These are phyloP conservation scores for Fusarium tjaetaba DNA, from an alignment of 2,329 filamentous ascomycete species.

Conservation along the genomic window DNA sequence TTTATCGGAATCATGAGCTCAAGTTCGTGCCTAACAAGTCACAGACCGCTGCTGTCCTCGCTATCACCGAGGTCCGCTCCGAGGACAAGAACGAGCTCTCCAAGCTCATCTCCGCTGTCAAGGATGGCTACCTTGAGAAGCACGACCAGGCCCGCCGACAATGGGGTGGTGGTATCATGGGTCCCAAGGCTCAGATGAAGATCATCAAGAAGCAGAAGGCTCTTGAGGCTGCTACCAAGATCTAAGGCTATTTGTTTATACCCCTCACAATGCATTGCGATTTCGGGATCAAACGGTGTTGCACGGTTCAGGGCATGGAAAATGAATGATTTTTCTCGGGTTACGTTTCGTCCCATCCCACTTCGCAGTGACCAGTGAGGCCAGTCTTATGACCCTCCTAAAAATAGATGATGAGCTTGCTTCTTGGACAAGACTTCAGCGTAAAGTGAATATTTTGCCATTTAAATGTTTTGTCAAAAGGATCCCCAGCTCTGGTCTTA, in stretches of 20 bases:
- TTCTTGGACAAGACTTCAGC: conserved; percentile 37
- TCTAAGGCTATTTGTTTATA: conserved; percentile 69
- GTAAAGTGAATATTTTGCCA: conserved; percentile 6
- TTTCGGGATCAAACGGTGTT: conserved; percentile 53
- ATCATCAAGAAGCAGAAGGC: conserved; percentile 92
- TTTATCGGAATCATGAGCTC: too few relatives aligned
- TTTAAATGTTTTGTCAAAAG: too few relatives aligned
- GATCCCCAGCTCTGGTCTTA: not conserved
- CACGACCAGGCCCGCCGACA: conserved; percentile 89
- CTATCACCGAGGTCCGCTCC: conserved; percentile 93
- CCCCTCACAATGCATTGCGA: conserved; percentile 53
- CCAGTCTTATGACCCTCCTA: conserved; percentile 43
- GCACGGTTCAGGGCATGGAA: conserved; percentile 55
- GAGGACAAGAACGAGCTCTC: conserved; percentile 99
- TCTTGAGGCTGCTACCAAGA: conserved; percentile 94
- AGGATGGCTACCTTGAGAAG: conserved; percentile 98
- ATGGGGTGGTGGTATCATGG: conserved; percentile 99
- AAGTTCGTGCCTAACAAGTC: conserved; percentile 43
- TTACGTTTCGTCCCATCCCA: conserved; percentile 46
- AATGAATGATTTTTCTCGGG: conserved; percentile 54
- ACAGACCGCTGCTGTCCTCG: conserved; percentile 93
- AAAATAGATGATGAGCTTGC: conserved; percentile 52
- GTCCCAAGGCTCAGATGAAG: conserved; percentile 86
- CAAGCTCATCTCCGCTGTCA: conserved; percentile 95
- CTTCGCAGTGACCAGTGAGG: conserved; percentile 45